phyloP scores from a whole-genome alignment of 148 eudicot genomes.

The Vaccinium vitisidaea region DNA sequence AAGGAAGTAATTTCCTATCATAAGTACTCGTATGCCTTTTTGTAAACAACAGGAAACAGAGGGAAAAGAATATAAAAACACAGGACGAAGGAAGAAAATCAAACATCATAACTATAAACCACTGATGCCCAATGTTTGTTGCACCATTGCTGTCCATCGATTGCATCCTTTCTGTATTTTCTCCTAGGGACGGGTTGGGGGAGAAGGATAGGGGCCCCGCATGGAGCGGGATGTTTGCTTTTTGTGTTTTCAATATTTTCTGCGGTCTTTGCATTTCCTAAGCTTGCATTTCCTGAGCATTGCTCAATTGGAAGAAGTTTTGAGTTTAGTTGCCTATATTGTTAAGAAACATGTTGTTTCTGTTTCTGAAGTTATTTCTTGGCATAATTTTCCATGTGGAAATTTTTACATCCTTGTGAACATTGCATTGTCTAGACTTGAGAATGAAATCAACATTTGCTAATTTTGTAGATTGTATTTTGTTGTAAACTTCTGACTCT shows the following conservation, averaged over 20 bases:
- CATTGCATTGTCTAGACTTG: not conserved
- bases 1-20: not conserved
- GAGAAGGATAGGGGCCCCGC: not conserved
- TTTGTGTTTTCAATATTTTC: not conserved
- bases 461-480: not conserved
- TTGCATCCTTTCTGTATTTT: not conserved
- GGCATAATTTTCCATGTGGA: not conserved
- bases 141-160: too few relatives aligned
- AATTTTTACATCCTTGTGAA: not conserved
- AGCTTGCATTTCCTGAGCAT: not conserved
- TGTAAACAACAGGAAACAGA: constrained; percentile 4
- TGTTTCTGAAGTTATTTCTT: not conserved
- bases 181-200: not conserved
- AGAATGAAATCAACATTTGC: not conserved
- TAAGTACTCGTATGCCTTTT: not conserved
- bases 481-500: not conserved
- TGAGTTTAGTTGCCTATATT: not conserved
- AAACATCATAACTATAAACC: not conserved
- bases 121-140: not conserved
- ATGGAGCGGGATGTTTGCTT: not conserved
- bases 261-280: not conserved
- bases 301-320: not conserved
- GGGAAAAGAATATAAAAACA: not conserved
- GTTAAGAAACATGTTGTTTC: not conserved
- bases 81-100: not conserved